Evolutionary conservation across 2,329 filamentous ascomycete genomes (phyloP).

Genomic region (Podosphaera fusca): DNA sequence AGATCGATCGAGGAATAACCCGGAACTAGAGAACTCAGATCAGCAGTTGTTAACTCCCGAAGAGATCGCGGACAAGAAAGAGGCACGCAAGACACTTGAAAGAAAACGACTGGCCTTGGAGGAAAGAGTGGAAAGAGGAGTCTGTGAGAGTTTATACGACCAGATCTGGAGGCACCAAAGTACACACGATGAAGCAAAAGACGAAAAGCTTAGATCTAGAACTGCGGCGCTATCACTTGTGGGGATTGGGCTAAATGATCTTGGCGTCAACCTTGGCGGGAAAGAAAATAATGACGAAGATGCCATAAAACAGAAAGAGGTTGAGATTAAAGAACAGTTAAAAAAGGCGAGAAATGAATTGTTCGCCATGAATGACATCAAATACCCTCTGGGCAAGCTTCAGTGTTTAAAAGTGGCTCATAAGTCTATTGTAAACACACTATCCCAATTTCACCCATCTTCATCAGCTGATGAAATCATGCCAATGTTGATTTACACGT

Average conservation of each 20-base stretch:
- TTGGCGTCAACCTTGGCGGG: slow-evolving; percentile 52
- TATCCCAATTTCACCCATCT: slow-evolving; percentile 42
- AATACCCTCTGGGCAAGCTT: slow-evolving; percentile 76
- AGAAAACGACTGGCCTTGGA: slow-evolving; percentile 56
- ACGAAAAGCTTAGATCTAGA: slow-evolving; percentile 84
- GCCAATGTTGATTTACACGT: slow-evolving; percentile 84
- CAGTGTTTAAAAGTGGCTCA: slow-evolving; percentile 73
- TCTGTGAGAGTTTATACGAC: slow-evolving; percentile 67
- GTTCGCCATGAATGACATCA: slow-evolving; percentile 61
- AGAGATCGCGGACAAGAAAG: slow-evolving; percentile 62
- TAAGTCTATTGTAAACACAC: slow-evolving; percentile 80
- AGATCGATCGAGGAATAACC: slow-evolving; percentile 23
- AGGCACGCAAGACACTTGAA: slow-evolving; percentile 54
- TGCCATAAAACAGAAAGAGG: slow-evolving; percentile 32
- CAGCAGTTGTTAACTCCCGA: slow-evolving; percentile 82
- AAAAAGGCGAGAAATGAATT: slow-evolving; percentile 49
- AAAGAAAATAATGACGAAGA: slow-evolving; percentile 28
- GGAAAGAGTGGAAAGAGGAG: slow-evolving; percentile 70
- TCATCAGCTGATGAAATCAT: slow-evolving; percentile 95
- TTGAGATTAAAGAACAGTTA: slow-evolving; percentile 51
- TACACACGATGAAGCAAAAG: slow-evolving; percentile 82
- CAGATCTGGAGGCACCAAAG: slow-evolving; percentile 78
- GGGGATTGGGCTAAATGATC: slow-evolving; percentile 66
- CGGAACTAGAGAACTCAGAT: slow-evolving; percentile 19
- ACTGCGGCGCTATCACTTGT: slow-evolving; percentile 80